These are phyloP conservation scores for Cryptococcus depauperatus DNA, from an alignment of 1,284 basidiomycete species.

Conservation along the genomic window DNA sequence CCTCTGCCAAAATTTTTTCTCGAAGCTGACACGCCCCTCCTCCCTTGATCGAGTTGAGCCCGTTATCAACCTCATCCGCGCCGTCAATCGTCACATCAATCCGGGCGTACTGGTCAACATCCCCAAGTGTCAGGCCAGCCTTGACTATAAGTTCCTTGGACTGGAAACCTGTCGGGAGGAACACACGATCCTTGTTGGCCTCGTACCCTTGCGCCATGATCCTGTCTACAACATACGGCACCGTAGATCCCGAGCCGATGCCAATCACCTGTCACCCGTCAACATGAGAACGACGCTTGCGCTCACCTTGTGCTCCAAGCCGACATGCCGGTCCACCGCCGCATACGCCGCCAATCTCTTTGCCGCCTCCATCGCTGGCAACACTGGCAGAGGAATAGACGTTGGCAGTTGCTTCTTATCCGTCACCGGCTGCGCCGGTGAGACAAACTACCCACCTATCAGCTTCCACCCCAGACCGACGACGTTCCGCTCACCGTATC, in stretches of 20 bases:
- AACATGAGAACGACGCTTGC: constrained; percentile 31
- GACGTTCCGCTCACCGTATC: constrained; percentile 3
- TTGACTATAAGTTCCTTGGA: constrained; percentile 88
- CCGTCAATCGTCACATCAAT: constrained; percentile 97
- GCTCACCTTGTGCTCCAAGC: constrained; percentile 71
- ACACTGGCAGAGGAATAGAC: constrained; percentile 24
- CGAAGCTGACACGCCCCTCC: constrained; percentile 94
- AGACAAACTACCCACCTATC: constrained; percentile 25
- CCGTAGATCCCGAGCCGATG: constrained; percentile 89
- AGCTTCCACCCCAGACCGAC: too few relatives aligned
- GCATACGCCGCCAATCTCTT: constrained; percentile 89
- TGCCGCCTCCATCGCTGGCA: constrained; percentile 56
- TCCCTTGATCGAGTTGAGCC: constrained; percentile 93
- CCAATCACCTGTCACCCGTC: constrained; percentile 61
- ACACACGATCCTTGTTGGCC: constrained; percentile 70
- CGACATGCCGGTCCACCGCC: constrained; percentile 85
- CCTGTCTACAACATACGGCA: constrained; percentile 94
- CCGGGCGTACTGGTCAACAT: constrained; percentile 79
- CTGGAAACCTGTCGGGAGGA: constrained; percentile 93
- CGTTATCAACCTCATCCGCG: constrained; percentile 86
- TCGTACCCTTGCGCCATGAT: constrained; percentile 75
- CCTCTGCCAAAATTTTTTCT: constrained; percentile 95
- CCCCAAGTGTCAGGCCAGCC: constrained; percentile 72
- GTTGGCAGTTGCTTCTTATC: constrained; percentile 28
- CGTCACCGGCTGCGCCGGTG: constrained; percentile 25